Evolutionary conservation across 495 filamentous ascomycete species (phyloP).

Genomic region (Xylaria curta): DNA sequence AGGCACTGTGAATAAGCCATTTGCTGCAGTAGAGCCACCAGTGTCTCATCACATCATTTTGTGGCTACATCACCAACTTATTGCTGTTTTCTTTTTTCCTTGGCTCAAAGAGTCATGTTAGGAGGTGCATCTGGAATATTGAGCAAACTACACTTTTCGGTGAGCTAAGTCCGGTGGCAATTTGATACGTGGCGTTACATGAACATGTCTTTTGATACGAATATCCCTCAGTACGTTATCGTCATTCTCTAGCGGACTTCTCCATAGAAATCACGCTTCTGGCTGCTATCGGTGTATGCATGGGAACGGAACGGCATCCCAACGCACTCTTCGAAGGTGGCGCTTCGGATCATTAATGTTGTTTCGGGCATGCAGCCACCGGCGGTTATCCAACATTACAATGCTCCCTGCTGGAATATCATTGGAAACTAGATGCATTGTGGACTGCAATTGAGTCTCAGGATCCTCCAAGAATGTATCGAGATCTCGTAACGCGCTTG

Average conservation of each 20-base stretch:
- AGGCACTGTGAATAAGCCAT: not conserved
- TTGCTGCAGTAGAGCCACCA: not conserved
- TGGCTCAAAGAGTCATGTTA: not conserved
- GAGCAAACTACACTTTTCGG: no score
- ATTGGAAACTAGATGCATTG: slow-evolving; percentile 32
- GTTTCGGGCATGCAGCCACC: slow-evolving; percentile 49
- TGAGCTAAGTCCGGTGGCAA: not conserved
- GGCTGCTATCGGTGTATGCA: not conserved
- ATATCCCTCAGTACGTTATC: not conserved
- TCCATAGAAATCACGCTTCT: not conserved
- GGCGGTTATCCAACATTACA: slow-evolving; percentile 46
- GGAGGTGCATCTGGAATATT: not conserved
- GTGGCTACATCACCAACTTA: not conserved
- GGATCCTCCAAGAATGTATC: not conserved
- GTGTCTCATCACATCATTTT: not conserved
- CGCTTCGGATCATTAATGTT: slow-evolving; percentile 46
- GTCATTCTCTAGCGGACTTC: not conserved
- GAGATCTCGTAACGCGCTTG: slow-evolving; percentile 19
- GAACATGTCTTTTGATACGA: not conserved
- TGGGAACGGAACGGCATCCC: slow-evolving; percentile 36
- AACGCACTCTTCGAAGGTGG: slow-evolving; percentile 47
- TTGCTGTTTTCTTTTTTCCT: not conserved
- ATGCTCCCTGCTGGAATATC: slow-evolving; percentile 40
- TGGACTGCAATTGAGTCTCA: not conserved
- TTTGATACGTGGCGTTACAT: not conserved